These are phyloP conservation scores for Tephrocybe sp. DNA, from an alignment of 768 basidiomycete species.

Conservation along the genomic window DNA sequence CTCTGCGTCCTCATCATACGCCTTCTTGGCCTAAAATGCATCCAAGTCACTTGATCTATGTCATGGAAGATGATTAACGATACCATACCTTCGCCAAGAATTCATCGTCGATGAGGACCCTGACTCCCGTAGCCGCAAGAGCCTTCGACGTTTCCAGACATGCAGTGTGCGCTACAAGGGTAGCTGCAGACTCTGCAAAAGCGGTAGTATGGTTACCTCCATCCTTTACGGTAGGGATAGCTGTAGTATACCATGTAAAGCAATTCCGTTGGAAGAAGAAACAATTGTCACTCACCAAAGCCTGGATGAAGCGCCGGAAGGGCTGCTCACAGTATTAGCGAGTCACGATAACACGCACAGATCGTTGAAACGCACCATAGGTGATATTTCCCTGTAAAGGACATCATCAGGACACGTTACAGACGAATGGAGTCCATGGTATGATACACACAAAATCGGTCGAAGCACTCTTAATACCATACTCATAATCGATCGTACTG, in stretches of 20 bases:
- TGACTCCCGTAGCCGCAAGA: slow-evolving; percentile 66
- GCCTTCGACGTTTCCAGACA: slow-evolving; percentile 68
- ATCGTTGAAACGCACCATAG: slow-evolving; percentile 50
- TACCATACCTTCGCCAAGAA: slow-evolving; percentile 40
- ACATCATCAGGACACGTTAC: neutral
- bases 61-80: neutral
- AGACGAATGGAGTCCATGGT: neutral
- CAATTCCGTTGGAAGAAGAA: neutral
- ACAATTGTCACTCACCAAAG: slow-evolving; percentile 43
- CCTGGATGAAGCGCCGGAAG: slow-evolving; percentile 74
- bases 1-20: slow-evolving; percentile 43
- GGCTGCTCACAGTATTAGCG: slow-evolving; percentile 23
- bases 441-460: slow-evolving; percentile 72
- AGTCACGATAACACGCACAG: neutral
- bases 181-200: slow-evolving; percentile 64
- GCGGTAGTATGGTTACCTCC: slow-evolving; percentile 79
- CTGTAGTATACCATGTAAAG: slow-evolving; percentile 28
- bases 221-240: slow-evolving; percentile 67
- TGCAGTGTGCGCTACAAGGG: slow-evolving; percentile 58
- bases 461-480: slow-evolving; percentile 68
- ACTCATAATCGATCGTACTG: slow-evolving; percentile 60
- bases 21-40: slow-evolving; percentile 38
- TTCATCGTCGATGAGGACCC: slow-evolving; percentile 63
- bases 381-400: slow-evolving; percentile 63
- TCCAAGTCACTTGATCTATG: neutral